These are phyloP conservation scores for Parascedosporium putredinis DNA, from an alignment of 2,329 filamentous ascomycete species.

Conservation along the genomic window DNA sequence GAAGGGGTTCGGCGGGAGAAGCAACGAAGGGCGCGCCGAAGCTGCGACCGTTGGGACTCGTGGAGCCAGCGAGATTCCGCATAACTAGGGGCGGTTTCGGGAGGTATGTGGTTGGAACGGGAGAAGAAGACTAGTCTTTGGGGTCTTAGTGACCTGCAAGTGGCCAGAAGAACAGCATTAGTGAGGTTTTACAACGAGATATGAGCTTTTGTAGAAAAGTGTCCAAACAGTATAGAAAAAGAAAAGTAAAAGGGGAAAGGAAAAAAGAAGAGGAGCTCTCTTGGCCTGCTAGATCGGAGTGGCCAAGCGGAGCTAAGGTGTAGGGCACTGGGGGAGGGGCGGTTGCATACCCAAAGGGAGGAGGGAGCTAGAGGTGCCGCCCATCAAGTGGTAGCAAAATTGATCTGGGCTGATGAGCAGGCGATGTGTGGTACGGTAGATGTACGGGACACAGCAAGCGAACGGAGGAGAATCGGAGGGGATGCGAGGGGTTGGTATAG, in stretches of 20 bases:
- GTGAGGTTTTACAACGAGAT: too few relatives aligned
- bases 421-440: not conserved
- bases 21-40: constrained; percentile 9
- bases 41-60: not conserved
- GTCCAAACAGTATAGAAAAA: too few relatives aligned
- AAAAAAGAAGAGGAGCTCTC: not conserved
- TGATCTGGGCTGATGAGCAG: constrained; percentile 4
- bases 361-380: not conserved
- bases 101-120: not conserved
- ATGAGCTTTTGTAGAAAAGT: too few relatives aligned
- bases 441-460: not conserved
- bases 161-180: not conserved
- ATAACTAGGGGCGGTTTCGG: not conserved
- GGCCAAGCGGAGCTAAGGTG: not conserved
- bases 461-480: not conserved
- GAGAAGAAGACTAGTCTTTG: not conserved
- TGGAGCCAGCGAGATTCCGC: constrained; percentile 2
- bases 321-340: not conserved
- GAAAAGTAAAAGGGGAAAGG: too few relatives aligned
- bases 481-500: not conserved
- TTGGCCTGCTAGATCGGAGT: not conserved
- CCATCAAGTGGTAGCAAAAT: constrained; percentile 4
- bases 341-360: constrained; percentile 5
- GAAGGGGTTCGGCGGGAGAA: constrained; percentile 27
- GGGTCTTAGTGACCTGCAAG: not conserved